These are phyloP conservation scores for Colletotrichum graminicola DNA, from an alignment of 2,329 filamentous ascomycete species.

Conservation along the genomic window DNA sequence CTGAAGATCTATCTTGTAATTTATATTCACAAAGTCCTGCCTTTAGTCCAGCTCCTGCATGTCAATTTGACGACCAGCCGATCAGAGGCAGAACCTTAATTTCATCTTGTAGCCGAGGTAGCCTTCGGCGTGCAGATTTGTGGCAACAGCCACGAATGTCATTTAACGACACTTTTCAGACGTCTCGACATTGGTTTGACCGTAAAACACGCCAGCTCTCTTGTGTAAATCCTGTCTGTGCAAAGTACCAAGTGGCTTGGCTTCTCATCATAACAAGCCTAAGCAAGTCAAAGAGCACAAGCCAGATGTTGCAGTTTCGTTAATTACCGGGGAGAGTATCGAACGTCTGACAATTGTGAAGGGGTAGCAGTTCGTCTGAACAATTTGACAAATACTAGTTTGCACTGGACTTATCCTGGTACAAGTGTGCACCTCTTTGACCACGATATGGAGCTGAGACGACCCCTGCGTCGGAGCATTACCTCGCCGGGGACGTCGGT, in stretches of 20 bases:
- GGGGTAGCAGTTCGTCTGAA: slow-evolving; percentile 27
- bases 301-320: background rate
- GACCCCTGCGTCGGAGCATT: slow-evolving; percentile 21
- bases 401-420: background rate
- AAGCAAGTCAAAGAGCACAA: background rate
- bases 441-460: background rate
- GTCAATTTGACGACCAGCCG: background rate
- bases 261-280: background rate
- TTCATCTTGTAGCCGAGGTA: slow-evolving; percentile 16
- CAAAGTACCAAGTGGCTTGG: background rate
- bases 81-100: background rate
- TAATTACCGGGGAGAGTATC: background rate
- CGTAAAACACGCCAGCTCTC: background rate
- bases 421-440: slow-evolving; percentile 4
- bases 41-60: background rate
- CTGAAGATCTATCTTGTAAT: background rate
- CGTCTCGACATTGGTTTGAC: slow-evolving; percentile 40
- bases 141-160: slow-evolving; percentile 8
- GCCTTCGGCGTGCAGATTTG: background rate
- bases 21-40: slow-evolving; percentile 21
- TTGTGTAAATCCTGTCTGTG: slow-evolving; percentile 16
- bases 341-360: background rate
- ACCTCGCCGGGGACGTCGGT: slow-evolving; percentile 18
- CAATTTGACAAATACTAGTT: slow-evolving; percentile 30
- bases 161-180: slow-evolving; percentile 13